Evolutionary conservation across 2,329 filamentous ascomycete species (phyloP).

Genomic region (Penicillium sp.): DNA sequence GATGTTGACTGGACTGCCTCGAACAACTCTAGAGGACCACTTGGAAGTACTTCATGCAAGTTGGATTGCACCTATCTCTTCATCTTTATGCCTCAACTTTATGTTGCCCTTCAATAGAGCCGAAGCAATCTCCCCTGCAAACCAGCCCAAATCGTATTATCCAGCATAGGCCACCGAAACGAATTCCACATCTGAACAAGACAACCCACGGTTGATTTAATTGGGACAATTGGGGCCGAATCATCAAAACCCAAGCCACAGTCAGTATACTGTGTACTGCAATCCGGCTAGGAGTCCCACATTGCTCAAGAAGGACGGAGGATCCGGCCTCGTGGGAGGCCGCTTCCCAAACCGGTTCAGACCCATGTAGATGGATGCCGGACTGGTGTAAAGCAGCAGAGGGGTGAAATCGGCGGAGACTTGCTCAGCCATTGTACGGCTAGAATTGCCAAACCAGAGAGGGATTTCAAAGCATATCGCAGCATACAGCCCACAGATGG

Average conservation of each 20-base stretch:
- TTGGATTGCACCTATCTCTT: neutral
- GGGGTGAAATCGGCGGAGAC: too few relatives aligned
- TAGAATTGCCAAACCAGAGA: too few relatives aligned
- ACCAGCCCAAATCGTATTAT: neutral
- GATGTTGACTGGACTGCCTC: too few relatives aligned
- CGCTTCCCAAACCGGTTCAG: neutral
- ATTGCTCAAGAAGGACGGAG: neutral
- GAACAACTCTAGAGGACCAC: too few relatives aligned
- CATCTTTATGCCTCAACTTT: neutral
- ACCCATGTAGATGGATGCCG: neutral
- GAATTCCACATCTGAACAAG: neutral
- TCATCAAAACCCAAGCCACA: neutral
- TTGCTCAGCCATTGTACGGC: too few relatives aligned
- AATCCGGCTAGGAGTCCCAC: neutral
- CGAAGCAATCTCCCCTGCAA: neutral
- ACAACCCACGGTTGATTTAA: neutral
- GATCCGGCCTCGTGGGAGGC: neutral
- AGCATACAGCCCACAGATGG: too few relatives aligned
- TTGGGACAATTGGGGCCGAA: neutral
- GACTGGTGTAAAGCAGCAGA: too few relatives aligned
- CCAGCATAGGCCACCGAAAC: neutral
- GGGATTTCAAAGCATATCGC: too few relatives aligned
- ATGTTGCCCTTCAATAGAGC: neutral
- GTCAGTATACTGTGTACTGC: neutral
- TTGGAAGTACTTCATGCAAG: too few relatives aligned